Conservation (phyloP, 176 grass and related monocot genomes). For the Triticum turgidum region DNA sequence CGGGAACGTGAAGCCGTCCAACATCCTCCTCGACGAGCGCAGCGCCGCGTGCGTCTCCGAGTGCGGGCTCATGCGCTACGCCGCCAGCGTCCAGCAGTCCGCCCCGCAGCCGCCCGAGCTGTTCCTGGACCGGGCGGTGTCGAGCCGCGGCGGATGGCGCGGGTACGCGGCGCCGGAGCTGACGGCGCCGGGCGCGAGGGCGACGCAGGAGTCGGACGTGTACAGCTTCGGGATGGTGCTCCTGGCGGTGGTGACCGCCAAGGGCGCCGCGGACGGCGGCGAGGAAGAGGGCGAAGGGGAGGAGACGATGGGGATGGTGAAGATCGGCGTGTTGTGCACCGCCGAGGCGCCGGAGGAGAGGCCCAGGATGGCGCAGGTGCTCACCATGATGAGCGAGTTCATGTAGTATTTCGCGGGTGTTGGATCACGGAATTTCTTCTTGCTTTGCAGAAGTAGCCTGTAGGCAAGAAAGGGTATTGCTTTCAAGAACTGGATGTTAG, state of each 20-base stretch:
- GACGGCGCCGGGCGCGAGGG: constrained; percentile 22
- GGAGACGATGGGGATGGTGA: constrained; percentile 67
- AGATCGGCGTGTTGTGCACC: constrained; percentile 71
- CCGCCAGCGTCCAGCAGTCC: constrained; percentile 39
- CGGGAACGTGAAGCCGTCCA: constrained; percentile 78
- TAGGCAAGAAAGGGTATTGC: no score
- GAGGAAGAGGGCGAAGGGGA: constrained; percentile 5
- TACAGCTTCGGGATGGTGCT: constrained; percentile 65
- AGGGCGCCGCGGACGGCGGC: constrained; percentile 28
- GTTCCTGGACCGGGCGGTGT: constrained; percentile 20
- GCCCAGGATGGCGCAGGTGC: constrained; percentile 55
- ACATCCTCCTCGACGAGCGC: constrained; percentile 74
- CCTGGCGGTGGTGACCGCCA: constrained; percentile 45
- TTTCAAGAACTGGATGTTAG: no score
- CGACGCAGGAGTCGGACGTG: constrained; percentile 65
- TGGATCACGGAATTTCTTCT: not conserved
- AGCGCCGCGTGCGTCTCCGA: constrained; percentile 65
- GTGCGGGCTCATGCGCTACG: constrained; percentile 66
- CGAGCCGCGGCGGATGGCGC: constrained; percentile 15
- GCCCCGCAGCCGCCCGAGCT: constrained; percentile 10
- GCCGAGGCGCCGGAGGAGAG: constrained; percentile 57
- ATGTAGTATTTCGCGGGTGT: constrained; percentile 10
- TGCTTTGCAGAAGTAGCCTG: not conserved
- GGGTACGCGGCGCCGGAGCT: constrained; percentile 70
- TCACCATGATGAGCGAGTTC: constrained; percentile 66